Evolutionary conservation across 1,284 basidiomycete genomes (phyloP).

Genomic region (Trametes hirsuta): DNA sequence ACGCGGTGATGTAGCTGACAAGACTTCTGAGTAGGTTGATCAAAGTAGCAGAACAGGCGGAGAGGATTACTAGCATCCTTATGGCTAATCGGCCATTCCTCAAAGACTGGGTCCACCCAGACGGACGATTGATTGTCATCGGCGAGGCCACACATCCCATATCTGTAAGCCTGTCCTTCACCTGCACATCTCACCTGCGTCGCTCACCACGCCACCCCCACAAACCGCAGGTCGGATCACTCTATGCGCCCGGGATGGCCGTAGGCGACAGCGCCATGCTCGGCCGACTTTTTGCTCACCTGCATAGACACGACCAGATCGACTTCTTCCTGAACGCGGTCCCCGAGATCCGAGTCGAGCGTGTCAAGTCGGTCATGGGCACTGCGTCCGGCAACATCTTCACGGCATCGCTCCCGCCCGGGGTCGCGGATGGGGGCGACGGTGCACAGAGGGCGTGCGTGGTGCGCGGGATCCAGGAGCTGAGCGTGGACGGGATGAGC

Average conservation of each 20-base stretch:
- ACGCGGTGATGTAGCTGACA: neutral
- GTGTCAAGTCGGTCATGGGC: slow-evolving; percentile 22
- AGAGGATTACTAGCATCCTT: slow-evolving; percentile 10
- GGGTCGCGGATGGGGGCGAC: slow-evolving; percentile 11
- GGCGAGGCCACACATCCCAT: slow-evolving; percentile 53
- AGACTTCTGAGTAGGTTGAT: slow-evolving; percentile 10
- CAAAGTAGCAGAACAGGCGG: slow-evolving; percentile 18
- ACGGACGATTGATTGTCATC: slow-evolving; percentile 28
- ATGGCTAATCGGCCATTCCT: slow-evolving; percentile 22
- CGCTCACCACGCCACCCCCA: neutral
- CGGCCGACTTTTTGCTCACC: slow-evolving; percentile 59
- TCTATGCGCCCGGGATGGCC: slow-evolving; percentile 53
- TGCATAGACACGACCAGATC: slow-evolving; percentile 54
- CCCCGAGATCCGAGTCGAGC: slow-evolving; percentile 45
- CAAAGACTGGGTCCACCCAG: slow-evolving; percentile 33
- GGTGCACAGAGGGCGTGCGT: slow-evolving; percentile 12
- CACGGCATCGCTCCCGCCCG: slow-evolving; percentile 26
- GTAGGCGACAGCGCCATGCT: slow-evolving; percentile 62
- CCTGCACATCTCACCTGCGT: neutral
- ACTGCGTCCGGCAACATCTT: slow-evolving; percentile 28
- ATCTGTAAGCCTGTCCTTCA: slow-evolving; percentile 40
- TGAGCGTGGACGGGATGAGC: slow-evolving; percentile 5
- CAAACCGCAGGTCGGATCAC: slow-evolving; percentile 48
- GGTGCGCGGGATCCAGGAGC: slow-evolving; percentile 14
- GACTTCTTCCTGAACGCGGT: slow-evolving; percentile 51